Conservation (phyloP, 73 alveolate species). For the Urostyla sp. region DNA sequence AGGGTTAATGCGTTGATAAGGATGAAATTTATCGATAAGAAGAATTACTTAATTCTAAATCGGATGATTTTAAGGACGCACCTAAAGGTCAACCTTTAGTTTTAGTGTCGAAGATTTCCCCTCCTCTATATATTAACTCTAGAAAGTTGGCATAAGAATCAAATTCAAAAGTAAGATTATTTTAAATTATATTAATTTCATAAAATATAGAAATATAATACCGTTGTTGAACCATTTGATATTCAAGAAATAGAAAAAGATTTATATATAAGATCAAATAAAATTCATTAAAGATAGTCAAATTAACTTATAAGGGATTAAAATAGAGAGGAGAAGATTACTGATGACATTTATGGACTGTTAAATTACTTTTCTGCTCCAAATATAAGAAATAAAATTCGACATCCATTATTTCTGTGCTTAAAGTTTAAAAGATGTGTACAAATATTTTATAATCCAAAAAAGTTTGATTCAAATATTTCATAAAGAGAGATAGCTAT, state of each 20-base stretch:
- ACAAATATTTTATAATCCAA: slow-evolving; percentile 56
- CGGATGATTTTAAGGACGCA: slow-evolving; percentile 31
- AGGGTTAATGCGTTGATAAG: not conserved
- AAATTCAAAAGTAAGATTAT: slow-evolving; percentile 22
- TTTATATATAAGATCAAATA: slow-evolving; percentile 63
- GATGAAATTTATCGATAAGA: slow-evolving; percentile 5
- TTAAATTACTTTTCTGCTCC: slow-evolving; percentile 76
- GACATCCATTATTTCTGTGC: slow-evolving; percentile 73
- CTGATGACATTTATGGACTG: slow-evolving; percentile 58
- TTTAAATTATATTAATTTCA: not conserved
- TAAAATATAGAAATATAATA: slow-evolving; percentile 24
- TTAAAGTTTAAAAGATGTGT: slow-evolving; percentile 62
- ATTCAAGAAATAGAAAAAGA: slow-evolving; percentile 57
- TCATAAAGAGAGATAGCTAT: not conserved
- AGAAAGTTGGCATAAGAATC: slow-evolving; percentile 74
- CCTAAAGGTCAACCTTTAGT: slow-evolving; percentile 62
- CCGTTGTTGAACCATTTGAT: slow-evolving; percentile 50
- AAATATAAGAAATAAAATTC: slow-evolving; percentile 70
- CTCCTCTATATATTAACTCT: slow-evolving; percentile 75
- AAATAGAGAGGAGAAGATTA: slow-evolving; percentile 59
- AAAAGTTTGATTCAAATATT: slow-evolving; percentile 26
- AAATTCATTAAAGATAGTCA: slow-evolving; percentile 22
- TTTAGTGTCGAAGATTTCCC: slow-evolving; percentile 69
- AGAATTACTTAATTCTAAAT: not conserved
- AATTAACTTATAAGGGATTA: slow-evolving; percentile 29